Base-by-base conservation (phyloP, 176 grass and related monocot genomes). In the Dendrocalamus sinicus region DNA sequence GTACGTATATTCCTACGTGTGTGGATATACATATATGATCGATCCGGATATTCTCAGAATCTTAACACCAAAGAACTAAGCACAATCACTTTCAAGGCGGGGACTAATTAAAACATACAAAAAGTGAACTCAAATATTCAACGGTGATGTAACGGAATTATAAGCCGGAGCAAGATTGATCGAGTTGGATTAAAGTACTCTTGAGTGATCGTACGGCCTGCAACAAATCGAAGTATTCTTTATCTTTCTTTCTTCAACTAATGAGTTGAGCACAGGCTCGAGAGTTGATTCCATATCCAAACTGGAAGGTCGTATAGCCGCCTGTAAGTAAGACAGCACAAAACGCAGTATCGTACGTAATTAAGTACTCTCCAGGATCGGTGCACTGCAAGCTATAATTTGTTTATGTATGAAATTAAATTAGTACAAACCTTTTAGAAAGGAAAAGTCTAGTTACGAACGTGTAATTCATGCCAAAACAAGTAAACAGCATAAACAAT, bases 221-320 rank as follows among this genome's bases (percentile, higher is more conserved):
- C 30, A 22, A 59, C 15, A 40, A 28, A 8, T 10, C n/a, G 50
- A 41, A 20, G 16, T 35, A 1, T 47, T 50, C 8, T 41, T 39
- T 24, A 9, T 84, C 58, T 35, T 19, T 59, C 20, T 84, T 20
- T 12, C 47, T 67, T 14, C 7, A 19, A 52, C 14, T 54, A 53
- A 15, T 32, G 51, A 51, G 46, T 11, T 11, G 24, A 32, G 23
- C 16, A 52, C 20, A 20, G n/a, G 10, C 24, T 28, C 9, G 8
- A 3, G 6, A 46, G 5, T 55, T 24, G 81, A 74, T 64, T 51
- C 24, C 58, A 75, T 63, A 47, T 64, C 71, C 13, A 75, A 84
- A 54, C 12, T 15, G 7, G 9, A 71, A 82, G 22, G 37, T 2
- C 35, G 19, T 69, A 46, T 30, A 32, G 17, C 23, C 12, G 22